Conservation (phyloP, 2,329 filamentous ascomycete genomes). For the Beauveria pseudobassiana region DNA sequence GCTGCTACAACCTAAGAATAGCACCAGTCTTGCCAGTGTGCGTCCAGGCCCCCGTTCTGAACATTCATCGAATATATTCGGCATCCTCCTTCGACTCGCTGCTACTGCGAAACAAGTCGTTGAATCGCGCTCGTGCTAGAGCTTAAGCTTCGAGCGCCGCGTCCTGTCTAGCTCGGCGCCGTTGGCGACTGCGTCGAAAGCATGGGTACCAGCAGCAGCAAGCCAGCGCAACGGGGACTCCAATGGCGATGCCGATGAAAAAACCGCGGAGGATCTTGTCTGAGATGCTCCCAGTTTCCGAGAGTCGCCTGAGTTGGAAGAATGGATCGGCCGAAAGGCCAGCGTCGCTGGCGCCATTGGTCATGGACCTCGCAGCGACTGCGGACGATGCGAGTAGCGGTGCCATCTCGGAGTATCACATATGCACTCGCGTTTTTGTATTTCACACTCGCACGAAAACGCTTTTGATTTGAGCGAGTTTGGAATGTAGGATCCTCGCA, state of each 20-base stretch:
- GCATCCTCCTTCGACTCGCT: neutral
- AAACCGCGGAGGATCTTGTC: conserved; percentile 9
- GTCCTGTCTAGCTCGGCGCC: neutral
- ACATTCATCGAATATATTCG: neutral
- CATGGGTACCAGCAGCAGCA: conserved; percentile 12
- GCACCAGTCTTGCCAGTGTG: neutral
- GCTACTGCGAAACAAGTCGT: neutral
- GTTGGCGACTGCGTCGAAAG: neutral
- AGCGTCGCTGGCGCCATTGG: neutral
- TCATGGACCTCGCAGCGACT: neutral
- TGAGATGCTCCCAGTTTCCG: neutral
- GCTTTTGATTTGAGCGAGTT: neutral
- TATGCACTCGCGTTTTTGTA: neutral
- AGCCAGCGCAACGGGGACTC: conserved; percentile 4
- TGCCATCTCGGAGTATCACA: neutral
- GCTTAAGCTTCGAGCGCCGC: neutral
- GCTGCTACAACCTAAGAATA: neutral
- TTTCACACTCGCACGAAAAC: neutral
- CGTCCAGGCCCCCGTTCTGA: neutral
- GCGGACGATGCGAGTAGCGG: neutral
- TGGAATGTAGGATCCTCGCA: neutral
- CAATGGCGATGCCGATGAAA: conserved; percentile 10
- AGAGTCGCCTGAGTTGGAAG: neutral
- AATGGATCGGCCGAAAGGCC: neutral
- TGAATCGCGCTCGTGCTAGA: neutral